Evolutionary conservation across 805 yeast genomes (phyloP).

Genomic region (Cyberlindnera maritima): DNA sequence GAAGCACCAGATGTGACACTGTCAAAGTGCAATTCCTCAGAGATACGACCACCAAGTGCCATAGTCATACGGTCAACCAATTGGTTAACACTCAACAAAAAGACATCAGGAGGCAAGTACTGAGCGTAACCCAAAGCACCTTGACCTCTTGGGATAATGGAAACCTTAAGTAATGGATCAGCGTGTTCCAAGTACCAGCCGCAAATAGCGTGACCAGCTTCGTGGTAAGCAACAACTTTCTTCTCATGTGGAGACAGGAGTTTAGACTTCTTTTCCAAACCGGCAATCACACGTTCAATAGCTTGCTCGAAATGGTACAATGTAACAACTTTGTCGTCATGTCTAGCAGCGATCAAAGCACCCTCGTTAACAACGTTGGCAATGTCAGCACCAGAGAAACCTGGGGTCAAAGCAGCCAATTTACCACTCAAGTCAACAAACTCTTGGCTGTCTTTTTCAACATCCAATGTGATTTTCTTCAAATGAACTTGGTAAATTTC

Average conservation of each 20-base stretch:
- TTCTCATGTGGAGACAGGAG: conserved; percentile 84
- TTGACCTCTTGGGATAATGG: conserved; percentile 95
- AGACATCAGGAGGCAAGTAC: conserved; percentile 91
- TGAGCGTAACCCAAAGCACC: conserved; percentile 98
- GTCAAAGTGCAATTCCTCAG: conserved; percentile 88
- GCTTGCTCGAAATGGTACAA: conserved; percentile 89
- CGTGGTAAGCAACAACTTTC: conserved; percentile 92
- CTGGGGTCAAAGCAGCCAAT: conserved; percentile 94
- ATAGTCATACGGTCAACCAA: conserved; percentile 88
- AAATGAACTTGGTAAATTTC: conserved; percentile 89
- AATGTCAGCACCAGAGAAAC: conserved; percentile 97
- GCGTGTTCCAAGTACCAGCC: conserved; percentile 94
- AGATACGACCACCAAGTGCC: conserved; percentile 96
- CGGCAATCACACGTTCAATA: conserved; percentile 95
- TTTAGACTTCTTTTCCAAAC: conserved; percentile 86
- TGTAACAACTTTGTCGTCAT: conserved; percentile 64
- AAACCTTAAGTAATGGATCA: conserved; percentile 91
- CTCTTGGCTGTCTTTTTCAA: conserved; percentile 38
- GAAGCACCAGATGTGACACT: conserved; percentile 96
- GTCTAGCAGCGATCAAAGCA: conserved; percentile 93
- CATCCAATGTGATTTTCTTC: conserved; percentile 60
- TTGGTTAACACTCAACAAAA: conserved; percentile 73
- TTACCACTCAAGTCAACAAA: conserved; percentile 71
- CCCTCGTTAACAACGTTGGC: conserved; percentile 98
- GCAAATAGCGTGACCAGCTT: conserved; percentile 98